Evolutionary conservation across 148 eudicot genomes (phyloP), one percentile per base, ranked within the genome.

Genomic region (Nepenthes mirabilis): DNA sequence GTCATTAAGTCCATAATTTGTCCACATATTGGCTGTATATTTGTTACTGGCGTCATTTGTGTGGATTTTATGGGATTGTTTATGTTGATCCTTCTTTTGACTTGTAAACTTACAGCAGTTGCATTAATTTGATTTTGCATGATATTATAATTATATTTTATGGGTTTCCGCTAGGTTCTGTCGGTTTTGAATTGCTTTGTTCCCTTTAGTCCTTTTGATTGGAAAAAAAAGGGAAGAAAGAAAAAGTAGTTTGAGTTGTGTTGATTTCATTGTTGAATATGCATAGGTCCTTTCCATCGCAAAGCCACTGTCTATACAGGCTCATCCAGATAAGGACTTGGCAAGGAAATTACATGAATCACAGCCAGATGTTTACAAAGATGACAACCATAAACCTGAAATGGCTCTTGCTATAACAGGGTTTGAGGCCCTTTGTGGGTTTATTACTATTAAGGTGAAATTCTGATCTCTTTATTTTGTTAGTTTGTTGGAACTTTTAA

Each of bases 371-470:
- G 75, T 68, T 9, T 90, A 82, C 68, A 87, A 79, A 67, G 91
- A 87, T 72, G 89, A 36, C 9, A 90, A 82, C 68, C 97, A 90
- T 75, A 90, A 90, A 77, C 97, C 95, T 45, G 97, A 90, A 72
- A 90, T 90, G 97, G 91, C 93, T 68, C 71, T 90, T 70, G 97
- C 97, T 33, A 47, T 90, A 33, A 87, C 97, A 2, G 82, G 87
- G 51, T 87, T 90, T 43, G 87, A 90, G 79, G 90, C 90, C 57
- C 72, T 90, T 52, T 90, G 95, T 61, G 97, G 95, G n/a, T 87
- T 90, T 72, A 65, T 84, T 50, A 64, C 75, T 58, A 65, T 79
- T 6, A 71, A 90, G 97, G 97, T 90, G 66, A 58, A 33, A 51
- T 40, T n/a, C 55, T 12, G 23, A 33, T 32, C 45, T 7, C 32